Percentiles rank a stretch among this genome's conserved stretches.
phyloP scores from a whole-genome alignment of 805 yeast genomes.

The Kurtzmaniella fragi region DNA sequence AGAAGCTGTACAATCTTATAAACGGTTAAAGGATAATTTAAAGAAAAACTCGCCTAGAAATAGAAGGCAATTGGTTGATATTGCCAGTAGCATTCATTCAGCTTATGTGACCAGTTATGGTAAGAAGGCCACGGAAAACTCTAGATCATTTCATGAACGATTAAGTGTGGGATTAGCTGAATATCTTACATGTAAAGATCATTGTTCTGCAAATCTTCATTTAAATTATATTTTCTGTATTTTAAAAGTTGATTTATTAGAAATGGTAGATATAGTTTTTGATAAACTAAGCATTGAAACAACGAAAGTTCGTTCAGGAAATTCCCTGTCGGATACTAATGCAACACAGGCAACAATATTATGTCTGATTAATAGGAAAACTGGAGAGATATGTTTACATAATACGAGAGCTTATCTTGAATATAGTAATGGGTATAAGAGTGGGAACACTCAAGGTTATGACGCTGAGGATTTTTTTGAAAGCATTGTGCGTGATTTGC shows the following conservation, averaged over 20 bases:
- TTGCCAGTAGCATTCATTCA: neutral
- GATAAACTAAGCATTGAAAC: conserved; percentile 1
- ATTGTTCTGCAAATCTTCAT: conserved; percentile 31
- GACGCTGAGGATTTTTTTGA: conserved; percentile 1
- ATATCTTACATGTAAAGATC: conserved; percentile 17
- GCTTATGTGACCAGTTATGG: conserved; percentile 14
- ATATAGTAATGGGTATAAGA: conserved; percentile 10
- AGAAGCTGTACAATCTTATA: conserved; percentile 11
- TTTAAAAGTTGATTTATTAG: conserved; percentile 22
- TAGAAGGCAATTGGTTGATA: conserved; percentile 10
- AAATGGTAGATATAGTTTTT: conserved; percentile 17
- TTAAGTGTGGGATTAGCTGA: conserved; percentile 19
- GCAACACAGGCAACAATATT: conserved; percentile 16
- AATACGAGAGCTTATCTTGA: conserved; percentile 25
- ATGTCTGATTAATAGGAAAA: conserved; percentile 33
- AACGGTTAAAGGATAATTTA: conserved; percentile 12
- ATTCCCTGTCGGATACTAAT: conserved; percentile 4
- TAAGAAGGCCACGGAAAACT: conserved; percentile 13
- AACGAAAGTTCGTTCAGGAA: neutral
- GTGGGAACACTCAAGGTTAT: neutral
- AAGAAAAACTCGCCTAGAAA: conserved; percentile 10
- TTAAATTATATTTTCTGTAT: conserved; percentile 34
- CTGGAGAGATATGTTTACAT: conserved; percentile 21
- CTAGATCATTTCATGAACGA: conserved; percentile 15
- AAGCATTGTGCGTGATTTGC: neutral